These are phyloP conservation scores for Tolypocladium album DNA, from an alignment of 2,329 filamentous ascomycete genomes.

Conservation along the genomic window DNA sequence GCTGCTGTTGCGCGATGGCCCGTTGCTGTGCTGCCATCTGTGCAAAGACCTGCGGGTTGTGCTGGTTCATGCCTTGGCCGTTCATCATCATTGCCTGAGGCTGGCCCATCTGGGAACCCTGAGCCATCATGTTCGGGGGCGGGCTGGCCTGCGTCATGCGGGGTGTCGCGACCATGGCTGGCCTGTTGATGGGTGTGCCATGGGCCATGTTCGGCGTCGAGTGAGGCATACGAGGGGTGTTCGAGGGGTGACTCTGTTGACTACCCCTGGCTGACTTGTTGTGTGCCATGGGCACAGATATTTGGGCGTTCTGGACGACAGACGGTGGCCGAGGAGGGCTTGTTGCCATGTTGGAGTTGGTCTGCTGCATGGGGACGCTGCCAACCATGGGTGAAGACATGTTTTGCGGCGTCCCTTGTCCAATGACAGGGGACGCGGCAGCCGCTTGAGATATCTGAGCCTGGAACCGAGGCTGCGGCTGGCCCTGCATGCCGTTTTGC, in stretches of 20 bases:
- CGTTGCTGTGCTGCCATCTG: slow-evolving; percentile 40
- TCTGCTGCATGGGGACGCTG: slow-evolving; percentile 52
- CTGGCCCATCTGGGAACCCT: slow-evolving; percentile 43
- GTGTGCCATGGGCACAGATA: slow-evolving; percentile 49
- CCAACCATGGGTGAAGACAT: slow-evolving; percentile 57
- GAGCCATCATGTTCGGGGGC: slow-evolving; percentile 47
- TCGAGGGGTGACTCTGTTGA: slow-evolving; percentile 53
- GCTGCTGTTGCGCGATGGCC: slow-evolving; percentile 33
- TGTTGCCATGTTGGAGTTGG: slow-evolving; percentile 56
- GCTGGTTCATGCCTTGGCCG: slow-evolving; percentile 29
- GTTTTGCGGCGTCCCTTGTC: slow-evolving; percentile 53
- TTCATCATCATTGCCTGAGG: slow-evolving; percentile 40
- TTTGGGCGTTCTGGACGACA: slow-evolving; percentile 48
- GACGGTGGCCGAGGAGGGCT: slow-evolving; percentile 59
- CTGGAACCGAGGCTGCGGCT: slow-evolving; percentile 36
- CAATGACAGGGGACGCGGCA: slow-evolving; percentile 56
- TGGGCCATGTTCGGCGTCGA: slow-evolving; percentile 51
- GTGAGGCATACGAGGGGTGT: slow-evolving; percentile 51
- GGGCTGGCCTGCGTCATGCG: slow-evolving; percentile 54
- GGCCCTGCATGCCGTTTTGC: slow-evolving; percentile 25
- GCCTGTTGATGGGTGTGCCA: slow-evolving; percentile 45
- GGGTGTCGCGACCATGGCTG: slow-evolving; percentile 44
- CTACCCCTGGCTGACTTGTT: slow-evolving; percentile 55
- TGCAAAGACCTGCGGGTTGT: slow-evolving; percentile 27
- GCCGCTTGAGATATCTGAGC: slow-evolving; percentile 50